These are phyloP conservation scores for Artemisia tridentata DNA, from an alignment of 129 eudicot genomes.

Conservation along the genomic window DNA sequence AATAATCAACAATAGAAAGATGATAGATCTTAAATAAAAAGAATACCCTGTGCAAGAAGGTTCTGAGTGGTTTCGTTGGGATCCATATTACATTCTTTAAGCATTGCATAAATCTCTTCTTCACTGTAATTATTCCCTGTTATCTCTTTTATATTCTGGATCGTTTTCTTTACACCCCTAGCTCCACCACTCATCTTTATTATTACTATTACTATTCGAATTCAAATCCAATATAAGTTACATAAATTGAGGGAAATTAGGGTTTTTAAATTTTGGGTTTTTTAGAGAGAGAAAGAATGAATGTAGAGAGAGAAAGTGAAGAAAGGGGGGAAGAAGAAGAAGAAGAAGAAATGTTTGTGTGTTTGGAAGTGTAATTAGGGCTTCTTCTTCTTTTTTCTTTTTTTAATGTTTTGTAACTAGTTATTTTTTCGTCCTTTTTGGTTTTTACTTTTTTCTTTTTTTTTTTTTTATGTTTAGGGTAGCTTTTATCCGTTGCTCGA, in stretches of 20 bases:
- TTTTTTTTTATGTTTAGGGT: neutral
- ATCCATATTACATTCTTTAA: conserved; percentile 87
- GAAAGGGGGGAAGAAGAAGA: conserved; percentile 20
- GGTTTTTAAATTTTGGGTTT: neutral
- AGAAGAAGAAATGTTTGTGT: conserved; percentile 21
- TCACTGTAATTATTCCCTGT: conserved; percentile 66
- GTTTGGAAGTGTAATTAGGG: conserved; percentile 27
- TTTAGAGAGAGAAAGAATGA: neutral
- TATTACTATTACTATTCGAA: conserved; percentile 4
- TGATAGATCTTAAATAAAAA: conserved; percentile 23
- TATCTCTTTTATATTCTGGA: conserved; percentile 89
- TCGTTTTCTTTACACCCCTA: conserved; percentile 65
- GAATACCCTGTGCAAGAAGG: conserved; percentile 73
- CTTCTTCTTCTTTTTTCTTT: conserved; percentile 19
- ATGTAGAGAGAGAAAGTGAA: conserved; percentile 19
- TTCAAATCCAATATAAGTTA: conserved; percentile 3
- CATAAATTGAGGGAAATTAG: conserved; percentile 13
- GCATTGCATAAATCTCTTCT: conserved; percentile 87
- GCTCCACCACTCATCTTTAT: conserved; percentile 49
- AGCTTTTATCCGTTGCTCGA: too few relatives aligned
- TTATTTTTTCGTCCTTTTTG: neutral
- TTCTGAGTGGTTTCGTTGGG: conserved; percentile 88
- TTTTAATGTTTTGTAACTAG: neutral
- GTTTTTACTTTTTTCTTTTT: neutral
- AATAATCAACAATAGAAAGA: neutral